These are phyloP conservation scores for Rauvolfia tetraphylla DNA, from an alignment of 257 asterid genomes.

Conservation along the genomic window DNA sequence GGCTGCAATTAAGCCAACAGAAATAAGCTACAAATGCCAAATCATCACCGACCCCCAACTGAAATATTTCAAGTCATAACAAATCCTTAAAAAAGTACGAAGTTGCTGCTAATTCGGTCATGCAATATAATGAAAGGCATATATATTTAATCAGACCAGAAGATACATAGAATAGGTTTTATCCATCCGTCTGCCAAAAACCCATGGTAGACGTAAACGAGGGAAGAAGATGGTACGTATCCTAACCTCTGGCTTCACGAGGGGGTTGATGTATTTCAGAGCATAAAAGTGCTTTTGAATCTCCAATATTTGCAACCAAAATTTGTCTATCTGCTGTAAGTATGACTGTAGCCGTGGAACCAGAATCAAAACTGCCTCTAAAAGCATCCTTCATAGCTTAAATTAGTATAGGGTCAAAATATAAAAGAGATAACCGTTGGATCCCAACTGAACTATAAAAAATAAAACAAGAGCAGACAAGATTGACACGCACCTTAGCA, in stretches of 20 bases:
- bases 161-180: neutral
- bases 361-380: constrained; percentile 63
- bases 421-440: constrained; percentile 22
- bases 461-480: neutral
- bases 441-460: neutral
- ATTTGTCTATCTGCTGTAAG: constrained; percentile 73
- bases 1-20: constrained; percentile 51
- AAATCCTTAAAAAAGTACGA: neutral
- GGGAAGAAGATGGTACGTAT: constrained; percentile 12
- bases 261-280: constrained; percentile 80
- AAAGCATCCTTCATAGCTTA: constrained; percentile 63
- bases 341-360: constrained; percentile 84
- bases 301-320: constrained; percentile 92
- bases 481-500: constrained; percentile 42
- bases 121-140: neutral
- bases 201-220: neutral
- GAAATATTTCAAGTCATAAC: neutral
- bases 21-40: constrained; percentile 7
- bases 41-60: neutral
- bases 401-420: constrained; percentile 21
- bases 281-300: constrained; percentile 94
- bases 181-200: neutral
- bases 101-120: neutral
- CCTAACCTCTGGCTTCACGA: constrained; percentile 79
- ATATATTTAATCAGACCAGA: neutral